phyloP scores from a whole-genome alignment of 2,329 filamentous ascomycete genomes.

The Fusarium setosum region DNA sequence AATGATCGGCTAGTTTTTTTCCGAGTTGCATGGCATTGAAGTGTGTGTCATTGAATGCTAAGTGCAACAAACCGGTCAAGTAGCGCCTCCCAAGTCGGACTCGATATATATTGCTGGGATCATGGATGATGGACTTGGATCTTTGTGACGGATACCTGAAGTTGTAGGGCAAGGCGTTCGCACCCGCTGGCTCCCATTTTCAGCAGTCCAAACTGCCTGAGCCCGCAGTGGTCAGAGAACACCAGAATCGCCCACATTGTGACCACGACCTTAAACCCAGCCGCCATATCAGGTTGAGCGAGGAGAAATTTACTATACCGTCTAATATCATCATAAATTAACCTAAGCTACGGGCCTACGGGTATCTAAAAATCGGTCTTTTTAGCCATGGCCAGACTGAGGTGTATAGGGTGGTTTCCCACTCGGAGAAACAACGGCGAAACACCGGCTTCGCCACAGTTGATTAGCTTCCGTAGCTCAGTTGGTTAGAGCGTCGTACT shows the following conservation, averaged over 20 bases:
- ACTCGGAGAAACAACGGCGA: background rate
- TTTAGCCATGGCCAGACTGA: no score
- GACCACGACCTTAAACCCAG: no score
- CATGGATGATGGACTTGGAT: background rate
- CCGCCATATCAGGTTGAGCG: no score
- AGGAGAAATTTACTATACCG: no score
- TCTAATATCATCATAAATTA: no score
- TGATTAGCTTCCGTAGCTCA: conserved; percentile 45
- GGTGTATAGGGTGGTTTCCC: background rate
- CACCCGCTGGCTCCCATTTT: no score
- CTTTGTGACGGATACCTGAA: background rate
- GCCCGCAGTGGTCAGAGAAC: no score
- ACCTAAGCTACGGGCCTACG: no score
- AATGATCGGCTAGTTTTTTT: background rate
- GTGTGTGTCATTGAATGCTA: background rate
- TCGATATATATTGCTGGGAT: background rate
- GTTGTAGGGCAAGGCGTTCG: background rate
- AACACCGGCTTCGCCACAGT: background rate
- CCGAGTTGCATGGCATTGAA: background rate
- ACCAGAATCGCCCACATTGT: no score
- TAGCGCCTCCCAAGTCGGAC: background rate
- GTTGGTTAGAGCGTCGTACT: conserved; percentile 47
- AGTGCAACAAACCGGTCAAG: background rate
- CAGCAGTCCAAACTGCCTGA: no score
- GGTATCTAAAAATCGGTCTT: no score